These are phyloP conservation scores for Hypericum androsaemum DNA, from an alignment of 345 rosid species.

Conservation along the genomic window DNA sequence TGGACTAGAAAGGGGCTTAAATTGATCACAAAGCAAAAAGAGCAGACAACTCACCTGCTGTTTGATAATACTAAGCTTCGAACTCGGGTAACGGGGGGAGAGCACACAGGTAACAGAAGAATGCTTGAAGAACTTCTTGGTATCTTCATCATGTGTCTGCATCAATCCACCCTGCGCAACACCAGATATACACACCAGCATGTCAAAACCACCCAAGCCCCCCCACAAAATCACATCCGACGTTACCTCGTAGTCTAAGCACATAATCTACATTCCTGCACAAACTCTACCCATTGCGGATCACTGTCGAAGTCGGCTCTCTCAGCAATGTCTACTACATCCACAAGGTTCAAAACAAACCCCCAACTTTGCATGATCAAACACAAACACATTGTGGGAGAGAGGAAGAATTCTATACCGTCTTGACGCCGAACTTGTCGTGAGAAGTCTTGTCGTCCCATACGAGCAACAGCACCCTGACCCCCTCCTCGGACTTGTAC, in stretches of 20 bases:
- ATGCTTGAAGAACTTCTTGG: conserved; percentile 79
- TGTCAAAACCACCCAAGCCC: too few relatives aligned
- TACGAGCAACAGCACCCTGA: conserved; percentile 66
- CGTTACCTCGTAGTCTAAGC: too few relatives aligned
- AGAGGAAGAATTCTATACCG: conserved; percentile 31
- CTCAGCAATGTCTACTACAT: too few relatives aligned
- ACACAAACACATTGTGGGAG: too few relatives aligned
- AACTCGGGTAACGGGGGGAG: conserved; percentile 81
- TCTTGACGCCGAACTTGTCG: conserved; percentile 45
- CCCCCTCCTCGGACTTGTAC: conserved; percentile 91
- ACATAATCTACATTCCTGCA: too few relatives aligned
- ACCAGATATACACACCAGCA: too few relatives aligned
- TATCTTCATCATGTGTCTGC: conserved; percentile 93
- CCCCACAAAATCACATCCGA: too few relatives aligned
- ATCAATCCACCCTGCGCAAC: conserved; percentile 63
- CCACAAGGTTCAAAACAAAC: too few relatives aligned
- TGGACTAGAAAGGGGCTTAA: too few relatives aligned
- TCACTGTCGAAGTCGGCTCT: too few relatives aligned
- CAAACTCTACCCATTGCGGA: too few relatives aligned
- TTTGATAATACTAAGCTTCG: conserved; percentile 68
- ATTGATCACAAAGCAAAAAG: background rate
- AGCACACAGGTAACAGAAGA: conserved; percentile 91
- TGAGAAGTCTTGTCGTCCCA: conserved; percentile 96
- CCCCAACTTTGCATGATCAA: too few relatives aligned
- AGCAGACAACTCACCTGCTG: conserved; percentile 46